Percentiles rank a stretch among this genome's conserved stretches.
Conservation (phyloP, 2,329 filamentous ascomycete species). For the Penicillium psychrosexuale region DNA sequence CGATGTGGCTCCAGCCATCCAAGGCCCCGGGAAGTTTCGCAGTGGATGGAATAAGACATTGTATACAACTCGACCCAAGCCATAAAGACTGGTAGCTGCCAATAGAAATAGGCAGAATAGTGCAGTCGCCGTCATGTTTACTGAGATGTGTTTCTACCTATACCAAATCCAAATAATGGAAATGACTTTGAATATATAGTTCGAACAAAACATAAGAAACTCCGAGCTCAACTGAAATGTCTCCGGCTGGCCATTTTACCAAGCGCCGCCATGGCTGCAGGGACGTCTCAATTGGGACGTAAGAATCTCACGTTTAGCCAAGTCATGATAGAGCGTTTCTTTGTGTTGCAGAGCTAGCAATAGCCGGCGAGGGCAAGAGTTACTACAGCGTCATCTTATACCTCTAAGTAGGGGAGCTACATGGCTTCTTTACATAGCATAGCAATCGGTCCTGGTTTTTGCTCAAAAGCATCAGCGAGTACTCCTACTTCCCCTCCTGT, state of each 20-base stretch:
- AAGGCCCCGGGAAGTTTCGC: constrained; percentile 13
- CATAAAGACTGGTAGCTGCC: not conserved
- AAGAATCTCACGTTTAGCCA: not conserved
- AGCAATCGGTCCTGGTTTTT: not conserved
- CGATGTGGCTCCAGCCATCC: constrained; percentile 9
- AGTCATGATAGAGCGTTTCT: no score
- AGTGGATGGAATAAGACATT: constrained; percentile 13
- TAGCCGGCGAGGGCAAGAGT: not conserved
- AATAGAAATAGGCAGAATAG: not conserved
- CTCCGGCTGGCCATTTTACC: not conserved
- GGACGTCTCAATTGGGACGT: not conserved
- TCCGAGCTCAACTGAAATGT: not conserved
- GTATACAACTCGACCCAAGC: not conserved
- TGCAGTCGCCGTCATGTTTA: not conserved
- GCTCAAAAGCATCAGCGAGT: not conserved
- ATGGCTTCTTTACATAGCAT: not conserved
- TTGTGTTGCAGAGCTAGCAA: not conserved
- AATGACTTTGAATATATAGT: not conserved
- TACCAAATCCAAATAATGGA: not conserved
- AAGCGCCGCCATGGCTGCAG: not conserved
- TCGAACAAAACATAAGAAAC: not conserved
- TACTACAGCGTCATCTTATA: not conserved
- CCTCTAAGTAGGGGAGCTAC: not conserved
- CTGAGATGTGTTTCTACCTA: not conserved
- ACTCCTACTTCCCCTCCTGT: not conserved